A percentile compares a stretch with the other conserved stretches of the same genome.
Conservation (phyloP, 768 basidiomycete species). For the Postia placenta region DNA sequence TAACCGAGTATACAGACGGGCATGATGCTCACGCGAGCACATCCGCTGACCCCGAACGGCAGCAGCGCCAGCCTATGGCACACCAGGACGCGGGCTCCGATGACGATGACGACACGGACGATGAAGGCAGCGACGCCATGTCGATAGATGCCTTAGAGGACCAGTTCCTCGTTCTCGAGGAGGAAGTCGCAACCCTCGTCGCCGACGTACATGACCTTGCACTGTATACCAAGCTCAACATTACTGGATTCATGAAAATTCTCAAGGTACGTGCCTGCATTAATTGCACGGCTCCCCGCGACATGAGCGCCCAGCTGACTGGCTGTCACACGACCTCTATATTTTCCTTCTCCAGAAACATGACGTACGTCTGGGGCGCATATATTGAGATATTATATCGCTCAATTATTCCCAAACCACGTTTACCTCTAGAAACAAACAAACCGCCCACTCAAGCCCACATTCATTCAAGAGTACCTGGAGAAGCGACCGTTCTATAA, state of each 20-base stretch:
- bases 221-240: constrained; percentile 93
- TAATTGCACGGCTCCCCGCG: not conserved
- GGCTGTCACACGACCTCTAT: constrained; percentile 7
- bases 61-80: constrained; percentile 40
- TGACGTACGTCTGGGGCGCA: constrained; percentile 50
- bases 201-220: constrained; percentile 91
- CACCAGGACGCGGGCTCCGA: constrained; percentile 68
- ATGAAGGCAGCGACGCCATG: constrained; percentile 41
- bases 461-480: constrained; percentile 87
- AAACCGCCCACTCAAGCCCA: constrained; percentile 67
- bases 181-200: constrained; percentile 91
- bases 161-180: constrained; percentile 81
- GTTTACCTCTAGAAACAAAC: constrained; percentile 84
- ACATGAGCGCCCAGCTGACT: no score
- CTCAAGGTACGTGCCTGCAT: constrained; percentile 56
- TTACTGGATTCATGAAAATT: constrained; percentile 98
- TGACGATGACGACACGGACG: constrained; percentile 47
- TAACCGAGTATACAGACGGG: constrained; percentile 35
- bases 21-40: constrained; percentile 12
- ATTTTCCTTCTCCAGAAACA: constrained; percentile 61
- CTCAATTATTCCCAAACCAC: not conserved
- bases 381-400: not conserved
- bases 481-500: constrained; percentile 96
- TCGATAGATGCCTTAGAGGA: constrained; percentile 78
- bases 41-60: constrained; percentile 46